A percentile compares a stretch with the other conserved stretches of the same genome.
phyloP scores from a whole-genome alignment of 2,329 filamentous ascomycete genomes.

The Lachnellula hyalina region DNA sequence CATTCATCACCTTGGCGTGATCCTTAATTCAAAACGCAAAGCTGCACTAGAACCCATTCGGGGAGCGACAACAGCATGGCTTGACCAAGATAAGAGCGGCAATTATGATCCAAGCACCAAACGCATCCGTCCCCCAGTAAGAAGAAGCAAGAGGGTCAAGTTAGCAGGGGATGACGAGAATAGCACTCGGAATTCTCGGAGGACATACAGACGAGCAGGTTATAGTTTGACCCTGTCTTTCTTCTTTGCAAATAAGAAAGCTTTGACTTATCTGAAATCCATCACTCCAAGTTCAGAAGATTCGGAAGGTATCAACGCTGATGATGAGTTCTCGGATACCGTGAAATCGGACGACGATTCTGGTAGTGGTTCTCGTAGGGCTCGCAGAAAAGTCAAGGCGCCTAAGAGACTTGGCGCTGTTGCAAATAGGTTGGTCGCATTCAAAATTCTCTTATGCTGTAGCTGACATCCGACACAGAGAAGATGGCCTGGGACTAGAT shows the following conservation, averaged over 20 bases:
- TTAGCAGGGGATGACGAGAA: constrained; percentile 1
- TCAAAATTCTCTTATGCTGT: not conserved
- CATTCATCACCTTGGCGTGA: constrained; percentile 9
- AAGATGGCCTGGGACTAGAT: constrained; percentile 19
- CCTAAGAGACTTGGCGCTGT: not conserved
- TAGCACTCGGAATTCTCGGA: not conserved
- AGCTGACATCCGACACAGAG: constrained; percentile 7
- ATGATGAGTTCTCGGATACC: constrained; percentile 3
- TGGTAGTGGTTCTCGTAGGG: not conserved
- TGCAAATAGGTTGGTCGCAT: not conserved
- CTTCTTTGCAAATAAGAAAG: constrained; percentile 6
- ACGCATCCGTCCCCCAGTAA: not conserved
- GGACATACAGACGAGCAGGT: constrained; percentile 2
- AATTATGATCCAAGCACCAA: constrained; percentile 23
- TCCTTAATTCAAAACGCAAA: constrained; percentile 12
- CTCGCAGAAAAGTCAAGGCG: constrained; percentile 2
- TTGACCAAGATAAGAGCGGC: constrained; percentile 27
- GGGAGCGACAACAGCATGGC: constrained; percentile 12
- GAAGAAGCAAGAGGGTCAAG: constrained; percentile 2
- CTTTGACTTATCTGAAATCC: constrained; percentile 13
- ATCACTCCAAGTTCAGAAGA: constrained; percentile 3
- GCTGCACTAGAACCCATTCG: constrained; percentile 8
- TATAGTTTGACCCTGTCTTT: constrained; percentile 16
- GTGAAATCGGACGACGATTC: constrained; percentile 2
- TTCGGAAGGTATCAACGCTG: not conserved